phyloP scores from a whole-genome alignment of 176 grass and related monocot genomes.

The Panicum miliaceum region DNA sequence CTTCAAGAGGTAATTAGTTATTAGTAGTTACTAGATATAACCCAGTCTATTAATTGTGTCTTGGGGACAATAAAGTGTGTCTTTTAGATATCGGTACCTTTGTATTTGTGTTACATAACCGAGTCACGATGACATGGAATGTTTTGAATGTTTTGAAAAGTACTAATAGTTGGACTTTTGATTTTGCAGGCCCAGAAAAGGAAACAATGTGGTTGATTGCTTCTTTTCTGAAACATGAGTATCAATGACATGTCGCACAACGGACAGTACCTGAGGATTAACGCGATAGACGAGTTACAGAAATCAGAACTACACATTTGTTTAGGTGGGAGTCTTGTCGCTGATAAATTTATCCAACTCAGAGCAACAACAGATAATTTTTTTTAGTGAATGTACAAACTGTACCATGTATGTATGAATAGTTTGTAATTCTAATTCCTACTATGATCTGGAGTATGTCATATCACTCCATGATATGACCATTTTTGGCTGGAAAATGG shows the following conservation, averaged over 20 bases:
- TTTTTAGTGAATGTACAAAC: not conserved
- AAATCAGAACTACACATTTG: not conserved
- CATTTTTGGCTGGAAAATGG: not conserved
- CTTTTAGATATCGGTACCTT: not conserved
- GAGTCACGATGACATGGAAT: not conserved
- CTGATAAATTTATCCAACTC: not conserved
- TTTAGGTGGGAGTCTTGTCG: not conserved
- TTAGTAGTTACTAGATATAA: not conserved
- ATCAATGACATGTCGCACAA: not conserved
- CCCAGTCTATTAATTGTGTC: not conserved
- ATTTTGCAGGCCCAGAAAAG: constrained; percentile 66
- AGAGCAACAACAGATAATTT: not conserved
- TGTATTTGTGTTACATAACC: constrained; percentile 5
- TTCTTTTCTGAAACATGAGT: constrained; percentile 19
- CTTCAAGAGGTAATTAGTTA: constrained; percentile 78
- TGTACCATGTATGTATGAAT: constrained; percentile 20
- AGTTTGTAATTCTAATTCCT: constrained; percentile 2
- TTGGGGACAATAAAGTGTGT: not conserved
- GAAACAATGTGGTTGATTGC: constrained; percentile 56
- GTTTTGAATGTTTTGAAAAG: not conserved
- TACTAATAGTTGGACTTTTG: constrained; percentile 23
- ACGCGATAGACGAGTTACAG: not conserved
- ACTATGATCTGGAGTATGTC: not conserved
- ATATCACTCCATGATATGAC: not conserved
- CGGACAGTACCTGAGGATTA: not conserved